phyloP scores from a whole-genome alignment of 2,329 filamentous ascomycete species.

The Aspergillus novofumigatus region DNA sequence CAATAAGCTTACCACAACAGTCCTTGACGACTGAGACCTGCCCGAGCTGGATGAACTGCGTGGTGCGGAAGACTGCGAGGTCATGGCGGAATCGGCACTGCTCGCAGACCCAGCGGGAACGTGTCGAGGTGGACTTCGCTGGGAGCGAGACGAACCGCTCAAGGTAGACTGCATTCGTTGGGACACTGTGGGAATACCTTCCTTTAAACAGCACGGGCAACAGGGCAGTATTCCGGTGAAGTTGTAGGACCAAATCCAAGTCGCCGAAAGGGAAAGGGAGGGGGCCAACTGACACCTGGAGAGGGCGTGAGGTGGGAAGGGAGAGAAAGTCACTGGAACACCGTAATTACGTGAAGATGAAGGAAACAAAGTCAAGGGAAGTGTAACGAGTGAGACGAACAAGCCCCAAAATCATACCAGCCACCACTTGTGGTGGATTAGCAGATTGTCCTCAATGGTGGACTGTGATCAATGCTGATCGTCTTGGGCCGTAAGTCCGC shows the following conservation, averaged over 20 bases:
- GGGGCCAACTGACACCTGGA: neutral
- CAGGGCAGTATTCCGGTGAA: neutral
- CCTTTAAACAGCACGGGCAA: neutral
- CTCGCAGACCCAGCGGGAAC: constrained; percentile 39
- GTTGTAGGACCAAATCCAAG: neutral
- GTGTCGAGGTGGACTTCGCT: constrained; percentile 44
- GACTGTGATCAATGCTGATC: neutral
- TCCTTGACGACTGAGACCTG: constrained; percentile 55
- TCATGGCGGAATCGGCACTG: constrained; percentile 45
- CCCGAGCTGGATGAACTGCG: constrained; percentile 64
- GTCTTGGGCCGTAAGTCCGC: neutral
- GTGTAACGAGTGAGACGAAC: neutral
- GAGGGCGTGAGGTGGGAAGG: constrained; percentile 1
- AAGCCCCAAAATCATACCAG: neutral
- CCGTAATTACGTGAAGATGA: neutral
- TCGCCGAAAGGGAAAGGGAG: neutral
- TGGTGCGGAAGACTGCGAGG: constrained; percentile 56
- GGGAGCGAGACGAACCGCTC: constrained; percentile 32
- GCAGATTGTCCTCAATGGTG: neutral
- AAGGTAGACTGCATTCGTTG: constrained; percentile 21
- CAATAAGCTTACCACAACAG: constrained; percentile 54
- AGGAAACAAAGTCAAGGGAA: neutral
- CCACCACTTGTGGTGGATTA: neutral
- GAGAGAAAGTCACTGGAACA: neutral
- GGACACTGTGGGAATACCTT: constrained; percentile 2